phyloP scores from a whole-genome alignment of 768 basidiomycete species.

The Tulasnella calospora region DNA sequence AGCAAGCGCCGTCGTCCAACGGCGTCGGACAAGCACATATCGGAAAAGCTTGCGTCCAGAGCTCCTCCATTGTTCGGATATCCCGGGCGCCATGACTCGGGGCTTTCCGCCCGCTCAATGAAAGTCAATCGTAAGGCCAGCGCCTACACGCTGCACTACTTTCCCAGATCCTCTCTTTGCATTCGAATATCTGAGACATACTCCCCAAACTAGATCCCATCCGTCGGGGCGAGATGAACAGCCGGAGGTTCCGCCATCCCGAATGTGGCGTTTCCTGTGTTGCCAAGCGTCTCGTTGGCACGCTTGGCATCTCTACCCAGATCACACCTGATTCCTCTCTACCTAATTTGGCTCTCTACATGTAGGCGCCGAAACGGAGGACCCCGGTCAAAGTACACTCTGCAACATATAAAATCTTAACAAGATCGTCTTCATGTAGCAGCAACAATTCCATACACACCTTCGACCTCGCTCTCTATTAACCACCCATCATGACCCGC shows the following conservation, averaged over 20 bases:
- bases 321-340: neutral
- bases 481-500: neutral
- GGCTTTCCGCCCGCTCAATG: no score
- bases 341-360: neutral
- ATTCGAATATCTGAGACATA: neutral
- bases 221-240: neutral
- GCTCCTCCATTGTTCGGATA: neutral
- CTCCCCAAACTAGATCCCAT: neutral
- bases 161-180: neutral
- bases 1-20: neutral
- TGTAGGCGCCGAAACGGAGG: neutral
- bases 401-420: neutral
- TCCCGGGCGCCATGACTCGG: no score
- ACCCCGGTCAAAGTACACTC: neutral
- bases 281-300: neutral
- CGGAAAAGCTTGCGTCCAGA: neutral
- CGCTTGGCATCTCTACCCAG: neutral
- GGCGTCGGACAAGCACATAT: neutral
- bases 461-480: neutral
- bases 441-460: neutral
- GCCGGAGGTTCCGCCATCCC: neutral
- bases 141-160: neutral
- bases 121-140: neutral
- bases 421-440: no score
- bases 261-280: neutral